A percentile compares a stretch with the other conserved stretches of the same genome.
Conservation (phyloP, 1,284 basidiomycete genomes). For the Trametes sp. region DNA sequence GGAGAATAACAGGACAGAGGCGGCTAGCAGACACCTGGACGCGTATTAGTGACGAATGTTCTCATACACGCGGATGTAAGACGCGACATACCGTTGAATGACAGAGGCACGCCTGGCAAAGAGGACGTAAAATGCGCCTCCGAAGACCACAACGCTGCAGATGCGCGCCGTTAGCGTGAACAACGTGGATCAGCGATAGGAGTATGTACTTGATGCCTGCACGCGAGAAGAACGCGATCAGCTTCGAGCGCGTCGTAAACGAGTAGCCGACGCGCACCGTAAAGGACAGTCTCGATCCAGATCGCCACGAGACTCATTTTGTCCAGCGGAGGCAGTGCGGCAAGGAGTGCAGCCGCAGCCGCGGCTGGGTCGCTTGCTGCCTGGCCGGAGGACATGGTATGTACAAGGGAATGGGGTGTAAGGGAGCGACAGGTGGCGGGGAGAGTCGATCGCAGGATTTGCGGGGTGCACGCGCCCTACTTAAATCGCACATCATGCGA, state of each 20-base stretch:
- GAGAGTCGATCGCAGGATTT: background rate
- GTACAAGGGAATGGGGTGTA: background rate
- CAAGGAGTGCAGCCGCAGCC: slow-evolving; percentile 8
- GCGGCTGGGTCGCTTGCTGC: slow-evolving; percentile 1
- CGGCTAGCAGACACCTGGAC: slow-evolving; percentile 1
- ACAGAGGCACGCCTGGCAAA: background rate
- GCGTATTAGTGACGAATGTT: background rate
- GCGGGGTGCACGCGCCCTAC: background rate
- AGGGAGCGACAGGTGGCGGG: slow-evolving; percentile 2
- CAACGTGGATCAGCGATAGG: background rate
- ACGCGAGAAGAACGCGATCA: background rate
- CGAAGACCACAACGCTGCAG: slow-evolving; percentile 12
- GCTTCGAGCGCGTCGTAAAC: background rate
- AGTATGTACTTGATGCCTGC: slow-evolving; percentile 12
- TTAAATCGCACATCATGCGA: background rate
- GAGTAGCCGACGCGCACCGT: slow-evolving; percentile 4
- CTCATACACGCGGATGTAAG: too few relatives aligned
- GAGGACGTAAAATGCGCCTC: slow-evolving; percentile 15
- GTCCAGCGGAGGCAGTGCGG: slow-evolving; percentile 11
- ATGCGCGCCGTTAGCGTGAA: background rate
- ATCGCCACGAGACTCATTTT: slow-evolving; percentile 17
- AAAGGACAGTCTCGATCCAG: slow-evolving; percentile 15
- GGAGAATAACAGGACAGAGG: slow-evolving; percentile 7
- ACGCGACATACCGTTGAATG: background rate
- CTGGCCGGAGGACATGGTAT: slow-evolving; percentile 4